Percentiles rank a stretch among this genome's conserved stretches.
Conservation (phyloP, 73 alveolate species). For the Tetrahymena elliotti region DNA sequence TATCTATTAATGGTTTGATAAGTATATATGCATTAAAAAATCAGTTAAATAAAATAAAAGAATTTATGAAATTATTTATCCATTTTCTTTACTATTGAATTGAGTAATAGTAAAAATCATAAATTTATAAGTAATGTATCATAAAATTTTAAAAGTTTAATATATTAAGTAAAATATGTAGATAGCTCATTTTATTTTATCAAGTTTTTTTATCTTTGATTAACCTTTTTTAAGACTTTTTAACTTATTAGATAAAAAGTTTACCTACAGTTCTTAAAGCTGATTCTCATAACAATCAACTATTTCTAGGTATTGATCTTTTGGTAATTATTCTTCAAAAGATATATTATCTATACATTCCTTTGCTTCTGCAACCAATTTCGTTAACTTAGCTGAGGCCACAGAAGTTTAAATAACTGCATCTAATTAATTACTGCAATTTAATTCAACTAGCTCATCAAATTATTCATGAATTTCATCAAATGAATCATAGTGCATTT, state of each 20-base stretch:
- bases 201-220: background rate
- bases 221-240: background rate
- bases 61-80: no score
- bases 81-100: no score
- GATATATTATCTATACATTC: background rate
- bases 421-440: background rate
- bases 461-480: background rate
- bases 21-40: no score
- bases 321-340: background rate
- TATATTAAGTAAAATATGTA: no score
- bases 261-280: background rate
- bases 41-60: no score
- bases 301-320: background rate
- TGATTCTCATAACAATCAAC: background rate
- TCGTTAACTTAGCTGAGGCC: background rate
- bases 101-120: no score
- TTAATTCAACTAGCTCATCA: background rate
- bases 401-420: background rate
- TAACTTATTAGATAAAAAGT: background rate
- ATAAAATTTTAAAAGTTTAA: no score
- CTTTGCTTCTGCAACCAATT: background rate
- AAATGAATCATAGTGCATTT: background rate
- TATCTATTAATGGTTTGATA: no score
- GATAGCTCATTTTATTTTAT: background rate
- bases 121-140: no score